Evolutionary conservation across 2,329 filamentous ascomycete species (phyloP), one percentile per base, ranked within the genome.

Genomic region (Penicillium sclerotigenum): DNA sequence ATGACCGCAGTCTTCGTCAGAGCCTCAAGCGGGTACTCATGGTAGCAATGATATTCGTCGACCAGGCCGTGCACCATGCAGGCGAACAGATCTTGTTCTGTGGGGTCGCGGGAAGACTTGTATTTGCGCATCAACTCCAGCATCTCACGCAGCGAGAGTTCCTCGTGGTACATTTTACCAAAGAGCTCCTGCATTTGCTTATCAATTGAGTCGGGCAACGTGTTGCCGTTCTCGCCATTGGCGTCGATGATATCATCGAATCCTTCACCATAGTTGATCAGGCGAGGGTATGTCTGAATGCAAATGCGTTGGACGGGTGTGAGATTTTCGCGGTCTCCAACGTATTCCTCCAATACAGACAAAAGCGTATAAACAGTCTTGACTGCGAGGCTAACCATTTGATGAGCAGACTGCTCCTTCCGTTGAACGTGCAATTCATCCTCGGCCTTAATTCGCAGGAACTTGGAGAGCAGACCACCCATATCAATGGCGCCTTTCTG

Each of bases 11-110:
- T 99, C 11, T 93, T 97, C 8, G 93, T 93, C 48, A 99, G 79
- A 6, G 94, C 94, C 69, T 97, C 93, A n/a, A 97, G 80, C 0
- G 95, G 95, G 72, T 99, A 99, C 68, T 95, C 92, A 38, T 89
- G 85, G 71, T 97, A 99, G 69, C 96, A 95, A 53, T 88, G 88
- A 72, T 97, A 99, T 77, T 99, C 94, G 66, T 99, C 94, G 66
- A 99, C 97, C 4, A 99, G 80, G 0, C 94, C 94, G 68, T 97
- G 92, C 34, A 99, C 96, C 91, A 99, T 99, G 77, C 93, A 97
- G 14, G 93, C 90, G 71, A 99, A 99, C 7, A 97, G 83, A 70
- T 99, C 94, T 71, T 97, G 94, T 58, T 97, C 91, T 16, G 87
- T 79, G 1, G 90, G 83, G 58, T 94, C 89, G 46, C 86, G 85